phyloP scores from a whole-genome alignment of 768 basidiomycete species.

The Auriculariales sp. region DNA sequence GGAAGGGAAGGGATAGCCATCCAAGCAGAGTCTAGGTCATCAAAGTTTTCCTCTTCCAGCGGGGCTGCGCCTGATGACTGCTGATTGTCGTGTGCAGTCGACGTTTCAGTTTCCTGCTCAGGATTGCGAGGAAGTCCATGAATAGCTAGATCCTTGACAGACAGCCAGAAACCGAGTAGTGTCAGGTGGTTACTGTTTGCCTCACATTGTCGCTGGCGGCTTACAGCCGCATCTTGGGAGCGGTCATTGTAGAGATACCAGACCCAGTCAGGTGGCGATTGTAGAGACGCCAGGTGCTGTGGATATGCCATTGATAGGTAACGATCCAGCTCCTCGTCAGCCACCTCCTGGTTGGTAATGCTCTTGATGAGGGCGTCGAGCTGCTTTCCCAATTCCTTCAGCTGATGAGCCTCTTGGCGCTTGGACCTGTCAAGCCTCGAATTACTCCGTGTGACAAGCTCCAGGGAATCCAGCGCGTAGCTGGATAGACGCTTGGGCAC shows the following conservation, averaged over 20 bases:
- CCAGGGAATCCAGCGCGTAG: constrained; percentile 46
- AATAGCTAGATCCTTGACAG: constrained; percentile 32
- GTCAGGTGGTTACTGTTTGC: constrained; percentile 16
- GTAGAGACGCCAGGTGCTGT: constrained; percentile 30
- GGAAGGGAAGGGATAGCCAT: not conserved
- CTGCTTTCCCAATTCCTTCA: constrained; percentile 31
- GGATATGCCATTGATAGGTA: constrained; percentile 32
- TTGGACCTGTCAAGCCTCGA: constrained; percentile 26
- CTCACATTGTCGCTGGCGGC: constrained; percentile 20
- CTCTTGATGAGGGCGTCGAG: constrained; percentile 33
- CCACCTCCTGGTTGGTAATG: constrained; percentile 20
- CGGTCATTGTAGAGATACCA: constrained; percentile 7
- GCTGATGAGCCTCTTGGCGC: constrained; percentile 17
- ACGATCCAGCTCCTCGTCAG: constrained; percentile 22
- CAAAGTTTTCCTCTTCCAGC: not conserved
- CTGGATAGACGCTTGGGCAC: constrained; percentile 43
- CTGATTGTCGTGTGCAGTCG: not conserved
- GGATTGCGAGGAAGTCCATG: not conserved
- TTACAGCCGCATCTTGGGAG: constrained; percentile 3
- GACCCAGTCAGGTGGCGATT: constrained; percentile 35
- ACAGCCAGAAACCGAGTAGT: constrained; percentile 33
- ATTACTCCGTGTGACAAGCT: constrained; percentile 21
- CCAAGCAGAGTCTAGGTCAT: not conserved
- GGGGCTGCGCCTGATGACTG: no score
- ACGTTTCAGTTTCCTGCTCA: not conserved